Evolutionary conservation across 352 stramenopile genomes (phyloP), one percentile per base, ranked within the genome.

Genomic region (Pythium aquatile): DNA sequence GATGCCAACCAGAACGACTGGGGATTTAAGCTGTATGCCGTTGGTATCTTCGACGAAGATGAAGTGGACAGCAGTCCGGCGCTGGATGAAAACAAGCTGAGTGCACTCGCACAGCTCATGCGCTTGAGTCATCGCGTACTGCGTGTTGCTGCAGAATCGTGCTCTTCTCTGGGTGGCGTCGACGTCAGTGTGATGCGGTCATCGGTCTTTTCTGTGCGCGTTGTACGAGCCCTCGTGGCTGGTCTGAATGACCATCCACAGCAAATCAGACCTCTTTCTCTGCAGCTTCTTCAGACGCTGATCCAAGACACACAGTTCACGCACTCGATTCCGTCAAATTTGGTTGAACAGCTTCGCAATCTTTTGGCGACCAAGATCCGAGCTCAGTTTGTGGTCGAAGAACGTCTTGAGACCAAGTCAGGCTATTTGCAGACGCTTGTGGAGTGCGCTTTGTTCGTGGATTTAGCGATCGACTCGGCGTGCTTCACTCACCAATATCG

Each of bases 1-100:
- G 85, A 96, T 59, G 76, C 70, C 1, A 90, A 74, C 17, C 80
- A 85, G n/a, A 92, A 90, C 40, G 88, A 97, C 63, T 97, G 91
- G 91, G 91, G 91, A 0, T 96, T 91, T 64, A 94, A 93, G 53
- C 69, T 97, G 2, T 95, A 79, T 42, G 87, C 84, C 13, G 71
- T 90, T 30, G 85, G 84, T 3, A 70, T 90, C 20, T 88, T 88
- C 47, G 71, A 80, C n/a, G 66, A 75, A 7, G 49, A 33, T 1
- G 39, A 55, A 1, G 17, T 40, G 9, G 44, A 47, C 4, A 17
- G 30, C 28, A 6, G 24, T 39, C 7, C 28, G 14, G n/a, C 28
- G 14, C 44, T 70, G 0, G 48, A 49, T 16, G 30, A 40, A 7
- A 20, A 17, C 1, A 55, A 52, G 49, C 17, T 49, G 9, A 3